A percentile compares a stretch with the other conserved stretches of the same genome.
Conservation (phyloP, 208 protist genomes). For the Trypanosoma mega region DNA sequence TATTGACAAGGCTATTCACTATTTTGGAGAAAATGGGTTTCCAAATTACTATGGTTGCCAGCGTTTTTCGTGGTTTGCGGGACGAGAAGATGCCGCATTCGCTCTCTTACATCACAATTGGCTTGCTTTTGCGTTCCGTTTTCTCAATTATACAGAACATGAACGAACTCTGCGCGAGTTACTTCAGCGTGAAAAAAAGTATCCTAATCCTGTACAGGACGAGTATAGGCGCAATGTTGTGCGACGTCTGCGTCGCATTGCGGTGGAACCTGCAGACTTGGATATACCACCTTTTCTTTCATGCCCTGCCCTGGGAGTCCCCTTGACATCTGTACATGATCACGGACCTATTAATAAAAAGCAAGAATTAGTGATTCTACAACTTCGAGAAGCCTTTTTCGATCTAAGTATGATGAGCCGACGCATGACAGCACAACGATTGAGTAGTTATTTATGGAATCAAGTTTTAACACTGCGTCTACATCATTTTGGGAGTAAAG, state of each 20-base stretch:
- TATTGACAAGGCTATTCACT: conserved; percentile 47
- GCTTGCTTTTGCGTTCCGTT: conserved; percentile 84
- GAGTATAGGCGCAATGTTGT: conserved; percentile 79
- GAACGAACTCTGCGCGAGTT: conserved; percentile 67
- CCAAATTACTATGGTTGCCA: conserved; percentile 90
- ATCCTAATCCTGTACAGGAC: conserved; percentile 78
- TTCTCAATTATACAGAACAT: conserved; percentile 77
- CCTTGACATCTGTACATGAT: conserved; percentile 31
- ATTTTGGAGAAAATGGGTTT: conserved; percentile 64
- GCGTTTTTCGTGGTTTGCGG: conserved; percentile 88
- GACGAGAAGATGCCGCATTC: conserved; percentile 68
- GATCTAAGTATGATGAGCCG: conserved; percentile 61
- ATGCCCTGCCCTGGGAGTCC: conserved; percentile 43
- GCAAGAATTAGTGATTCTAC: conserved; percentile 58
- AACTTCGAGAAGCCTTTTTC: conserved; percentile 75
- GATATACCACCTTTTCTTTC: conserved; percentile 71
- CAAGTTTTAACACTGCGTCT: conserved; percentile 79
- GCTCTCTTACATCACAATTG: conserved; percentile 82
- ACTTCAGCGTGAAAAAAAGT: conserved; percentile 79
- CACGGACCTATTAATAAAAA: conserved; percentile 33
- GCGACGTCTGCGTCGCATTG: conserved; percentile 64
- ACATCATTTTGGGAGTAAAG: conserved; percentile 44
- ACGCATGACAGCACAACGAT: conserved; percentile 68
- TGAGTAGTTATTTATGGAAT: conserved; percentile 88
- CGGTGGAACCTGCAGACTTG: conserved; percentile 65